Conservation (phyloP, 371 early-diverging fungal species). For the Lichtheimia hyalospora region DNA sequence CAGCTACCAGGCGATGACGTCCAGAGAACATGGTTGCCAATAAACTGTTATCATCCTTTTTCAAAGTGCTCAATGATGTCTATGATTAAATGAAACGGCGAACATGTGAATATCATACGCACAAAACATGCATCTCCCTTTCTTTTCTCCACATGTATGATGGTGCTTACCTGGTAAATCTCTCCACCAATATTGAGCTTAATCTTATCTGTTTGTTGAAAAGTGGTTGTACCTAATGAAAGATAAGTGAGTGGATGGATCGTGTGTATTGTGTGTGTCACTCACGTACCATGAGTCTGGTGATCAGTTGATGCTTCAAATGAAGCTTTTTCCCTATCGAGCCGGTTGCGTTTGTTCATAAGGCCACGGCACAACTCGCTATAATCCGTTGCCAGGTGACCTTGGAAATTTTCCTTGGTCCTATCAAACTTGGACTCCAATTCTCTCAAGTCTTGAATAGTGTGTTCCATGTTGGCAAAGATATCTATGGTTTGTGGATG, state of each 20-base stretch:
- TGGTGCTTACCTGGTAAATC: constrained; percentile 32
- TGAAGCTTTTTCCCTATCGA: constrained; percentile 13
- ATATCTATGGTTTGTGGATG: constrained; percentile 11
- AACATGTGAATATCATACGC: not conserved
- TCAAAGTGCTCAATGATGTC: constrained; percentile 37
- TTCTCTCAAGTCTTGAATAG: constrained; percentile 23
- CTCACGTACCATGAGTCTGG: constrained; percentile 5
- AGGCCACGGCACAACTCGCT: constrained; percentile 22
- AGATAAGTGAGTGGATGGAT: not conserved
- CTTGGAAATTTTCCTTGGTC: constrained; percentile 21
- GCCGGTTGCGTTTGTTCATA: constrained; percentile 21
- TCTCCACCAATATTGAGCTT: constrained; percentile 40
- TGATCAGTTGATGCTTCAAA: constrained; percentile 11
- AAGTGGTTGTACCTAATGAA: constrained; percentile 11
- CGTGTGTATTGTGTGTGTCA: not conserved
- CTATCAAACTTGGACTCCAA: constrained; percentile 27
- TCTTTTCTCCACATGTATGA: not conserved
- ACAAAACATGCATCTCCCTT: no score
- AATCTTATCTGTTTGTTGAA: constrained; percentile 26
- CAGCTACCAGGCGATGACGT: constrained; percentile 28
- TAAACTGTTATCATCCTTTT: constrained; percentile 32
- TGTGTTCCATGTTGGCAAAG: constrained; percentile 27
- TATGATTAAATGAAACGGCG: no score
- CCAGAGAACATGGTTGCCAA: constrained; percentile 49
- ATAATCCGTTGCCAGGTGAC: constrained; percentile 25